Conservation (phyloP, 2,329 filamentous ascomycete species). For the Xylaria polymorpha region DNA sequence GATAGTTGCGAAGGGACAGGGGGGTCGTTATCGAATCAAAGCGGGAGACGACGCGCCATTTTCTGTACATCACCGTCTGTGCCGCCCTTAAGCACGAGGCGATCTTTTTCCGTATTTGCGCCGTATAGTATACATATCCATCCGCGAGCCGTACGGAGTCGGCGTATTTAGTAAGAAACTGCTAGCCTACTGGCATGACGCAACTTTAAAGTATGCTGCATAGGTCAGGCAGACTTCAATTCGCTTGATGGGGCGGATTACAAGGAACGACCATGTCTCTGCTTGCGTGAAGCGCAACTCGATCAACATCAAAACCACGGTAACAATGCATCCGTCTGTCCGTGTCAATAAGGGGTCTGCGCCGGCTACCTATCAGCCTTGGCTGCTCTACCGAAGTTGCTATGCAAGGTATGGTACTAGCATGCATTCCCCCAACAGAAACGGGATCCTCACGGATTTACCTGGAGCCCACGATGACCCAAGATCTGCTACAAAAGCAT, state of each 20-base stretch:
- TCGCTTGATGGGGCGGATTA: constrained; percentile 26
- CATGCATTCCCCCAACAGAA: constrained; percentile 34
- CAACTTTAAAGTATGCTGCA: constrained; percentile 21
- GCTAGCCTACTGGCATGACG: constrained; percentile 28
- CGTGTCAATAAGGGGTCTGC: constrained; percentile 28
- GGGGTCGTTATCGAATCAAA: constrained; percentile 45
- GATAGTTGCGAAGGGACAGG: constrained; percentile 25
- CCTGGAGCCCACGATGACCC: constrained; percentile 31
- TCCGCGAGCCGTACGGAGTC: constrained; percentile 17
- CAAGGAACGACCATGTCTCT: constrained; percentile 34
- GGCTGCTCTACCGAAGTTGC: constrained; percentile 37
- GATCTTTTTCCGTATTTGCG: constrained; percentile 41
- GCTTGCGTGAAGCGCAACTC: constrained; percentile 14
- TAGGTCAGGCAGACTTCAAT: constrained; percentile 21
- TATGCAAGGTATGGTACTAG: constrained; percentile 25
- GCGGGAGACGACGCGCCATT: constrained; percentile 48
- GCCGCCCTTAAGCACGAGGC: constrained; percentile 43
- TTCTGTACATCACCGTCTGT: constrained; percentile 50
- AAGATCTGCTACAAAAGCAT: constrained; percentile 36
- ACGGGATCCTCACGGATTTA: constrained; percentile 38
- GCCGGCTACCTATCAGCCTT: constrained; percentile 34
- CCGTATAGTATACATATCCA: constrained; percentile 15
- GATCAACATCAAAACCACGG: constrained; percentile 15
- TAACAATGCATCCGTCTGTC: constrained; percentile 27
- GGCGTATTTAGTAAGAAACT: constrained; percentile 17